A percentile compares a stretch with the other conserved stretches of the same genome.
phyloP scores from a whole-genome alignment of 805 yeast species.

The Wickerhamomyces bisporus region DNA sequence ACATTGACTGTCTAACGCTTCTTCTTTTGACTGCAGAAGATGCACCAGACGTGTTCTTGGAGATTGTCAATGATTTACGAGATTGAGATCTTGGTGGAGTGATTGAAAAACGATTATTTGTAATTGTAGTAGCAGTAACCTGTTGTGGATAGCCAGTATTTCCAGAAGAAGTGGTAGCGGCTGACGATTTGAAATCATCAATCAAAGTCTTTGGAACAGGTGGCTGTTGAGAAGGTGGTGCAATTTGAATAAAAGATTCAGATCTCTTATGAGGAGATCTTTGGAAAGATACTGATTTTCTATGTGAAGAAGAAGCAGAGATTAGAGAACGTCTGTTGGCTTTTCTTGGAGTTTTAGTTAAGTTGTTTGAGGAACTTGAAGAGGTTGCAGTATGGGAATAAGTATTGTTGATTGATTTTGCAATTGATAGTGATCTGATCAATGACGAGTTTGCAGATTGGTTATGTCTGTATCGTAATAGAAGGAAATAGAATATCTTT shows the following conservation, averaged over 20 bases:
- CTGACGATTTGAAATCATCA: conserved; percentile 1
- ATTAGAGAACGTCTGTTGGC: conserved; percentile 37
- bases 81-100: conserved; percentile 3
- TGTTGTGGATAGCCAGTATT: no score
- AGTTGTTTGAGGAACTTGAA: conserved; percentile 7
- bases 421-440: conserved; percentile 26
- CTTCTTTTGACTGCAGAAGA: conserved; percentile 16
- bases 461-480: conserved; percentile 71
- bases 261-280: conserved; percentile 20
- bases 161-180: not conserved
- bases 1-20: conserved; percentile 32
- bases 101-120: conserved; percentile 15
- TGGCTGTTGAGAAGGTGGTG: conserved; percentile 13
- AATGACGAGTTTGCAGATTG: conserved; percentile 34
- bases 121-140: conserved; percentile 23
- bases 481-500: conserved; percentile 71
- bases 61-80: conserved; percentile 1
- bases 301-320: conserved; percentile 44
- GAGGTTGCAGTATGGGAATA: conserved; percentile 7
- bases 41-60: conserved; percentile 15
- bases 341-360: conserved; percentile 25
- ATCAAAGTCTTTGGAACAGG: conserved; percentile 20
- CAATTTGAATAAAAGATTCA: conserved; percentile 13
- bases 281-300: conserved; percentile 43
- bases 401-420: conserved; percentile 23